Conservation (phyloP, 768 basidiomycete genomes). For the Psilocybe cyanescens region DNA sequence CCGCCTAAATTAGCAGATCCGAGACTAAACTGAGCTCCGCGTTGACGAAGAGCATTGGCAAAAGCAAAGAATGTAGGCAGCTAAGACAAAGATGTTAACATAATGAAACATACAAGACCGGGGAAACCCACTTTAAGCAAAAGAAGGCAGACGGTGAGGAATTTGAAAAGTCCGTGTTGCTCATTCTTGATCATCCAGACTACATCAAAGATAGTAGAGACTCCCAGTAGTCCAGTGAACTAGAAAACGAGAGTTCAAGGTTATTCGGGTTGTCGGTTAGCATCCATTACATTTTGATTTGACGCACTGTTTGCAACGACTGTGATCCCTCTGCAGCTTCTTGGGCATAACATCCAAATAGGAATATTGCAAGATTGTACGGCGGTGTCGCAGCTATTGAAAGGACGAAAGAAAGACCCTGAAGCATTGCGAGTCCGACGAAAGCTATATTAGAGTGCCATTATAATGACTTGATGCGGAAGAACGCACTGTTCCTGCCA, state of each 20-base stretch:
- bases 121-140: conserved; percentile 55
- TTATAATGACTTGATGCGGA: neutral
- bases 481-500: conserved; percentile 60
- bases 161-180: conserved; percentile 57
- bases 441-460: neutral
- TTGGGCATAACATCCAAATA: conserved; percentile 77
- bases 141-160: conserved; percentile 58
- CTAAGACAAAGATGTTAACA: conserved; percentile 31
- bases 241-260: conserved; percentile 27
- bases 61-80: conserved; percentile 64
- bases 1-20: conserved; percentile 51
- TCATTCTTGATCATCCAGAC: conserved; percentile 66
- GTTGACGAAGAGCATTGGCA: conserved; percentile 53
- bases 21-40: conserved; percentile 58
- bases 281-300: neutral
- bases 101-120: neutral
- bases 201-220: conserved; percentile 69
- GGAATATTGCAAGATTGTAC: conserved; percentile 84
- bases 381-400: conserved; percentile 59
- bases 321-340: conserved; percentile 68
- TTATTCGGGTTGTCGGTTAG: neutral
- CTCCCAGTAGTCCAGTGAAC: conserved; percentile 68
- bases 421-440: neutral
- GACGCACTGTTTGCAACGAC: conserved; percentile 64
- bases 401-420: conserved; percentile 67